Base-by-base conservation (phyloP, 73 alveolate species). In the Effrenium voratum region DNA sequence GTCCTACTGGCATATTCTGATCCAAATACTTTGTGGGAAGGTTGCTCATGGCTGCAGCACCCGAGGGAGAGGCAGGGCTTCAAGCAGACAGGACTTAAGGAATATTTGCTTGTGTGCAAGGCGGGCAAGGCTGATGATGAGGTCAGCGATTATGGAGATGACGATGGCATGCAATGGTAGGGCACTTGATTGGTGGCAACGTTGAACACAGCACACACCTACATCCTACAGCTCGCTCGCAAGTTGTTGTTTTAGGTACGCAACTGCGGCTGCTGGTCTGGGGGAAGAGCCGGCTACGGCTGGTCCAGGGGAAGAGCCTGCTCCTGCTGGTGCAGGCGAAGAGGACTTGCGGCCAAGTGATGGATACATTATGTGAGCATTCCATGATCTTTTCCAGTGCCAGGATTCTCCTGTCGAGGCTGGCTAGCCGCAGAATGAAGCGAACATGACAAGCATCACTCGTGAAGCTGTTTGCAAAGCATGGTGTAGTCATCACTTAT, bases 121-220 rank as follows among this genome's bases (percentile, higher is more conserved):
- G 49, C 6, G 8, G 63, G 63, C 77, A 32, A 85, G 26, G 76
- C 36, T 34, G 94, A 85, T 44, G 94, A 85, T 40, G 94, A 26
- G 34, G 10, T 79, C 66, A 85, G 94, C 94, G 94, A 85, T 59
- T 85, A 85, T 36, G 94, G 94, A 15, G 94, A 85, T 41, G 94
- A 85, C 63, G 94, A 85, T 41, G 94, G 94, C 3, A 5, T 85
- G 79, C 76, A 59, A 15, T 85, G 94, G 94, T 59, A 46, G 45
- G 55, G 52, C 36, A 41, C 93, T 30, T 19, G 91, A 32, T 28
- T 26, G 44, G 32, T 22, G n/a, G 36, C 16, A 72, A 19, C 34
- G 82, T 12, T 52, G 63, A 12, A 19, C 63, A 12, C 26, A 52
- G 63, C 8, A 52, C 63, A 52, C 19, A 52, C 63, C 63, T 52